Evolutionary conservation across 768 basidiomycete species (phyloP), one percentile per base, ranked within the genome.

Genomic region (Phaffia tasmanica): DNA sequence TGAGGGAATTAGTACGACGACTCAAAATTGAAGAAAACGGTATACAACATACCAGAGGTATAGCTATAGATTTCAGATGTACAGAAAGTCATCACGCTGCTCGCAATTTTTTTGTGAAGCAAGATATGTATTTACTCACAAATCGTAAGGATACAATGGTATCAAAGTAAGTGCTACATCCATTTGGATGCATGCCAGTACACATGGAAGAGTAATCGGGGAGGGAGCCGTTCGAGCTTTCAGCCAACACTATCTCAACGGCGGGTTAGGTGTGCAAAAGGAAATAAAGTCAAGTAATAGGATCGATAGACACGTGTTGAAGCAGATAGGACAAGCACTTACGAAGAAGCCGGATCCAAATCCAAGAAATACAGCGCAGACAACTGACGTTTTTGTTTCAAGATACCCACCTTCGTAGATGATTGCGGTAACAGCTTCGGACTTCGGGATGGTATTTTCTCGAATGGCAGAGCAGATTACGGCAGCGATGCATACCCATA

Each of bases 131-230:
- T 4, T 11, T 42, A 42, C 35, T 42, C 35, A 42, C 35, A 42
- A 69, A 42, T 54, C 19, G 49, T 69, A 69, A 5, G 67, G 67
- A 35, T 57, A 47, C 5, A 69, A 53, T 1, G 67, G 67, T 19
- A 69, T 64, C 50, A 69, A 63, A n/a, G 67, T 69, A 16, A 69
- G 25, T 2, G 67, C 48, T n/a, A 69, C 67, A 47, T 63, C 62
- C 55, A 69, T 54, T 27, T 58, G 63, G 16, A 69, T 60, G 16
- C 61, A 63, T 1, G 62, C 62, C 15, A 69, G 59, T 19, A 69
- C 67, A 25, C 55, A 56, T 0, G 67, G 67, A 15, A 69, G 54
- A 2, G 66, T 67, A 59, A 67, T 63, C 18, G 67, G 54, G 1
- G 62, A 60, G 2, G 61, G 62, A 57, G 67, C 57, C 16, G 67